Conservation (phyloP, 129 eudicot species). For the Arctium lappa region DNA sequence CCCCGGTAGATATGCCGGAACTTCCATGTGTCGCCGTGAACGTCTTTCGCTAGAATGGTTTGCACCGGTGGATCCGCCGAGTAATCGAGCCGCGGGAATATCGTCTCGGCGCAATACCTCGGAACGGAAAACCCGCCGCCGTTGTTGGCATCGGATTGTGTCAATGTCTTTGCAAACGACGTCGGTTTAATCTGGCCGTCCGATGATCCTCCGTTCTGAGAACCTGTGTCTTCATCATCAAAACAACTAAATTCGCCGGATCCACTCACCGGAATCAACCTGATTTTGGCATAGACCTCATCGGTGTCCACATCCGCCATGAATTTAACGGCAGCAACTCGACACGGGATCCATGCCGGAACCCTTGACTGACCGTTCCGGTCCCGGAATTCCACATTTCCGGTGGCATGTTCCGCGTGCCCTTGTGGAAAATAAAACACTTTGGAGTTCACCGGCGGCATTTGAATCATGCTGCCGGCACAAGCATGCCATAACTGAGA, state of each 20-base stretch:
- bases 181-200: constrained; percentile 66
- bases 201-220: constrained; percentile 32
- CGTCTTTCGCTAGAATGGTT: constrained; percentile 87
- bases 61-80: constrained; percentile 94
- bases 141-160: constrained; percentile 94
- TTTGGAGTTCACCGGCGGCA: constrained; percentile 71
- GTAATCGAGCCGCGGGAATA: constrained; percentile 85
- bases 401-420: constrained; percentile 82
- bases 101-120: constrained; percentile 90
- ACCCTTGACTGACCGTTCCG: constrained; percentile 37
- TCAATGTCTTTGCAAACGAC: constrained; percentile 88
- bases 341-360: constrained; percentile 73
- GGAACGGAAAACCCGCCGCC: constrained; percentile 99
- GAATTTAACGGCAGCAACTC: constrained; percentile 51
- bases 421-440: constrained; percentile 93
- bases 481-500: constrained; percentile 99
- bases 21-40: constrained; percentile 92
- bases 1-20: constrained; percentile 93
- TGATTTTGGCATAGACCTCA: constrained; percentile 74
- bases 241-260: constrained; percentile 40
- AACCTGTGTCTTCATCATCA: constrained; percentile 44
- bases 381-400: constrained; percentile 59
- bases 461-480: constrained; percentile 98
- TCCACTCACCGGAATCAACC: constrained; percentile 46
- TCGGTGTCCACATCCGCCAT: constrained; percentile 88